phyloP scores from a whole-genome alignment of 2,329 filamentous ascomycete genomes.

The Aspergillus sp. region DNA sequence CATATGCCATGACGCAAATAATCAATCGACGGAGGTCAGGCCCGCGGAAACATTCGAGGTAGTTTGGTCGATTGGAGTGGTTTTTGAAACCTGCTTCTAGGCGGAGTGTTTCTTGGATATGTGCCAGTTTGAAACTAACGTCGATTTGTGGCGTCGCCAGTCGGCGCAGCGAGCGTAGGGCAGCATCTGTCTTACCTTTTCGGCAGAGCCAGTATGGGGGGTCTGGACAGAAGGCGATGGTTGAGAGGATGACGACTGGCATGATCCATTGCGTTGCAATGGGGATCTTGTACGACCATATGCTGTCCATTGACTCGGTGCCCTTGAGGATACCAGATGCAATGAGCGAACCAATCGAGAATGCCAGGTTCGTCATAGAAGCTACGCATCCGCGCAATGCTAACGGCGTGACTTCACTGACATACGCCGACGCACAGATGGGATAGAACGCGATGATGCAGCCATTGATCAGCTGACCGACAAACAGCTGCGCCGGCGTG shows the following conservation, averaged over 20 bases:
- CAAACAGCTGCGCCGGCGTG: conserved; percentile 50
- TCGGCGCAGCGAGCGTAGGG: conserved; percentile 10
- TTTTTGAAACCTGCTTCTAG: conserved; percentile 16
- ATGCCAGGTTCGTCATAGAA: conserved; percentile 24
- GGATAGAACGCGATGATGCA: conserved; percentile 57
- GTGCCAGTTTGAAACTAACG: conserved; percentile 15
- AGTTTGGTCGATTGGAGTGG: conserved; percentile 5
- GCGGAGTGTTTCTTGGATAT: conserved; percentile 23
- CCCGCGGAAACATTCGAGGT: conserved; percentile 22
- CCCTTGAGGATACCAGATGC: conserved; percentile 24
- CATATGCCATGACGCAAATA: conserved; percentile 22
- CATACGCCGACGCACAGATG: conserved; percentile 43
- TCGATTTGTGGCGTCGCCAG: conserved; percentile 14
- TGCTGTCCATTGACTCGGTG: conserved; percentile 9
- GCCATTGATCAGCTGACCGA: conserved; percentile 56
- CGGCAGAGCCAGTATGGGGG: conserved; percentile 21
- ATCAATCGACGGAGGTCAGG: conserved; percentile 20
- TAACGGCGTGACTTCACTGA: conserved; percentile 24
- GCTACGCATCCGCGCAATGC: conserved; percentile 24
- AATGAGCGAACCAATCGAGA: conserved; percentile 27
- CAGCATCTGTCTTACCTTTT: conserved; percentile 15
- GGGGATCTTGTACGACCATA: conserved; percentile 19
- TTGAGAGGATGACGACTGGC: conserved; percentile 14
- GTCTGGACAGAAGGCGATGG: conserved; percentile 18
- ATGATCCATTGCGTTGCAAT: conserved; percentile 21